phyloP scores from a whole-genome alignment of 352 stramenopile species.

The Globisporangium acanthophoron region DNA sequence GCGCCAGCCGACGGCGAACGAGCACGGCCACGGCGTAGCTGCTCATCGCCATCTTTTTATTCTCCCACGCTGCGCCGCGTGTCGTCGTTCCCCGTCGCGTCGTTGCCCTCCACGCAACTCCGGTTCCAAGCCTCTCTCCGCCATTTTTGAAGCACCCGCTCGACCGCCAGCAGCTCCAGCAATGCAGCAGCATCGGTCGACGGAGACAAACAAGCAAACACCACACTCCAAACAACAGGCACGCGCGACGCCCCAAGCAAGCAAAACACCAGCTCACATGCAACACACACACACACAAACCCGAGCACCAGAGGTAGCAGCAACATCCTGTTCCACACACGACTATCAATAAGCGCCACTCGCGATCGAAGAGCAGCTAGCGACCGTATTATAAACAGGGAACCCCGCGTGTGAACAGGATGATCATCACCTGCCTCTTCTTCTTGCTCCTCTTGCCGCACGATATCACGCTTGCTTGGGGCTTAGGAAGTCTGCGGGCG shows the following conservation, averaged over 20 bases:
- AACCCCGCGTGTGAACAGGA: too few species aligned
- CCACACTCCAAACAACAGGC: background rate
- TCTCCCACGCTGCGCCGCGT: background rate
- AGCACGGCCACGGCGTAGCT: slow-evolving; percentile 6
- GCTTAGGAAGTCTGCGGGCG: slow-evolving; percentile 1
- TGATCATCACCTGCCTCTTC: too few species aligned
- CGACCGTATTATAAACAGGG: too few species aligned
- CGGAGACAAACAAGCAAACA: background rate
- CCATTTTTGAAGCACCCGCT: background rate
- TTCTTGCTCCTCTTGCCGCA: too few species aligned
- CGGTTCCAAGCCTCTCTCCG: background rate
- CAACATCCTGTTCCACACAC: too few species aligned
- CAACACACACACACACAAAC: too few species aligned
- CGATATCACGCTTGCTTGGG: too few species aligned
- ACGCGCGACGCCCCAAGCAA: background rate
- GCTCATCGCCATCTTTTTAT: background rate
- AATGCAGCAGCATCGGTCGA: background rate
- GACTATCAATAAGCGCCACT: too few species aligned
- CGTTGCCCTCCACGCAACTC: background rate
- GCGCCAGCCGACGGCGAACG: background rate
- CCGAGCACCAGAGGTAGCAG: too few species aligned
- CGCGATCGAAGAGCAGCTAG: too few species aligned
- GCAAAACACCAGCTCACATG: too few species aligned
- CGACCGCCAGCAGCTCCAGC: background rate
- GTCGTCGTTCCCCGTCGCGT: background rate